Base-by-base conservation (phyloP, 2,329 filamentous ascomycete genomes). In the Fusarium udum region DNA sequence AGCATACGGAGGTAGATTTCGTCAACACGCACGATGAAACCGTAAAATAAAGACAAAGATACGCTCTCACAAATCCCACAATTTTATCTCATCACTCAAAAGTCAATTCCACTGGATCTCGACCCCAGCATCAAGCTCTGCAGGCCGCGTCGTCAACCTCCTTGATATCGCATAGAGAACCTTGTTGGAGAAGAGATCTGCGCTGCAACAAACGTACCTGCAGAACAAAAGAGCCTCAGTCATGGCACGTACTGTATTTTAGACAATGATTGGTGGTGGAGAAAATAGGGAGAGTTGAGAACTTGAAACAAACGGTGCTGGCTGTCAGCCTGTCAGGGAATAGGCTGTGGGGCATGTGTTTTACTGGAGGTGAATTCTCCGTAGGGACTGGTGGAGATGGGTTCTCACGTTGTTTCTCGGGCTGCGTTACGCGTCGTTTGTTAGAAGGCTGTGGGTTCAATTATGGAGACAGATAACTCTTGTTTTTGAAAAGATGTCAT, bases 351-450 rank as follows among this genome's bases (percentile, higher is more conserved):
- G 42, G 56, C 51, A 32, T 61, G 18, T 65, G 49, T 57, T 69
- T 64, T 46, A 71, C 37, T 66, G 58, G 28, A 55, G 49, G 40
- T 36, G 45, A 61, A 49, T 61, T 36, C 28, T 53, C 64, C 31
- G 37, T 39, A 39, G 18, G 18, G 18, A 37, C 31, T 53, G 22
- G 58, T 55, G 37, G 56, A 40, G 55, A 43, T 28, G 43, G 39
- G 36, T 43, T 49, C 48, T 32, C 37, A 59, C 26, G 13, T 53
- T 40, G 57, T 63, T 53, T 51, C 51, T 22, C 20, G n/a, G n/a
- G n/a, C n/a, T 34, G 62, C 31, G 49, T 69, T 70, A 69, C 67
- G 67, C 67, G 67, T 69, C 67, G 67, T 58, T 26, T 63, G 64
- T 69, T 56, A 40, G 37, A 55, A 64, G 67, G 46, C 32, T 53